Percentiles rank a stretch among this genome's conserved stretches.
Conservation (phyloP, 139 green algal species). For the Chlorella sp. region DNA sequence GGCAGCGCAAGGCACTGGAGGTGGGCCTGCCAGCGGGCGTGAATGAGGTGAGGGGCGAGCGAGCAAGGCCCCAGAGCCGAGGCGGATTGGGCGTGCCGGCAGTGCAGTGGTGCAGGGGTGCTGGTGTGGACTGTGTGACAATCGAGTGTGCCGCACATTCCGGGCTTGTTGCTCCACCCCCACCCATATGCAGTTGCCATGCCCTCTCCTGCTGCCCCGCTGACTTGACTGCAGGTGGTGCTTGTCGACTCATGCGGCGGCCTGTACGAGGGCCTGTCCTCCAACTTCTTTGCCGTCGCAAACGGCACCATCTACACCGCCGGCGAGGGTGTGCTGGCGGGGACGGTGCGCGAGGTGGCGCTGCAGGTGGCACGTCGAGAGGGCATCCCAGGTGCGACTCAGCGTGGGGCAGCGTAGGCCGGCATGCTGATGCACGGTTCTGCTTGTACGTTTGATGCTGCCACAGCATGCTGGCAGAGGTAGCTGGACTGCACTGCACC, state of each 20-base stretch:
- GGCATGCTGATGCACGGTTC: not conserved
- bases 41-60: slow-evolving; percentile 59
- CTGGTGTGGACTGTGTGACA: too few species aligned
- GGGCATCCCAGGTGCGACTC: slow-evolving; percentile 41
- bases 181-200: too few species aligned
- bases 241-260: slow-evolving; percentile 34
- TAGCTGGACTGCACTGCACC: not conserved
- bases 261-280: slow-evolving; percentile 61
- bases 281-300: slow-evolving; percentile 72
- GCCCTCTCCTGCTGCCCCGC: not conserved
- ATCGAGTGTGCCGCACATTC: too few species aligned
- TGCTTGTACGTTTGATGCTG: not conserved
- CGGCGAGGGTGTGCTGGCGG: slow-evolving; percentile 59
- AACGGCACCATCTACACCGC: slow-evolving; percentile 60
- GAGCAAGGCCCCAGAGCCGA: too few species aligned
- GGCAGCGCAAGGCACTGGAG: slow-evolving; percentile 58
- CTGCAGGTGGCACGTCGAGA: slow-evolving; percentile 54
- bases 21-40: slow-evolving; percentile 33
- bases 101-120: too few species aligned
- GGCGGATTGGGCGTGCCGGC: too few species aligned
- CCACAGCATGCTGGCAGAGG: not conserved
- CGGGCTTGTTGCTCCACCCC: too few species aligned
- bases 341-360: slow-evolving; percentile 60
- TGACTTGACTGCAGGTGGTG: slow-evolving; percentile 19
- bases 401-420: slow-evolving; percentile 25